These are phyloP conservation scores for Amniculicola lignicola DNA, from an alignment of 495 filamentous ascomycete species.

Conservation along the genomic window DNA sequence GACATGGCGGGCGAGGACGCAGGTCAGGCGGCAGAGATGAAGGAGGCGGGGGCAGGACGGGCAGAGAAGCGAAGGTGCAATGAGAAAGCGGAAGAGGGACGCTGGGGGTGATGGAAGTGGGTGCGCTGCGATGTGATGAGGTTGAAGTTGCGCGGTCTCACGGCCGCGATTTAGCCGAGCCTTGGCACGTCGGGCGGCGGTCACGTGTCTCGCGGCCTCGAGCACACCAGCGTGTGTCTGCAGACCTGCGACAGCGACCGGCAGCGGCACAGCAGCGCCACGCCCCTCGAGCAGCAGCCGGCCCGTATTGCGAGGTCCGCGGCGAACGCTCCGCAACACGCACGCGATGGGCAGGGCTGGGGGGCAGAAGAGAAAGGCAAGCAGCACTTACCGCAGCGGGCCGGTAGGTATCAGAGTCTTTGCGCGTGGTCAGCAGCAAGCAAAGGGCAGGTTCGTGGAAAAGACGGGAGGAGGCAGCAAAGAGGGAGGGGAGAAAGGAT, in stretches of 20 bases:
- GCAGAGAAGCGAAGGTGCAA: neutral
- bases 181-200: neutral
- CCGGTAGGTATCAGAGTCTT: constrained; percentile 33
- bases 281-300: too few species aligned
- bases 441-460: neutral
- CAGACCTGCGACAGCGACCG: too few species aligned
- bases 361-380: neutral
- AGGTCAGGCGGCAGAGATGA: neutral
- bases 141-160: neutral
- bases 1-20: constrained; percentile 18
- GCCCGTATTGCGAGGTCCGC: too few species aligned
- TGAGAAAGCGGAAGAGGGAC: neutral
- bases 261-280: too few species aligned
- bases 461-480: neutral
- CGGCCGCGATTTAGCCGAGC: neutral
- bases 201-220: too few species aligned
- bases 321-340: too few species aligned
- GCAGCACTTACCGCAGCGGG: constrained; percentile 25
- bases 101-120: too few species aligned
- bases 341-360: too few species aligned
- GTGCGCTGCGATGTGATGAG: neutral
- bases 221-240: too few species aligned
- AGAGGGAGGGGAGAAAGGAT: neutral
- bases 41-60: neutral
- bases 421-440: constrained; percentile 4